Base-by-base conservation (phyloP, 2,329 filamentous ascomycete species). In the Nemania serpens region DNA sequence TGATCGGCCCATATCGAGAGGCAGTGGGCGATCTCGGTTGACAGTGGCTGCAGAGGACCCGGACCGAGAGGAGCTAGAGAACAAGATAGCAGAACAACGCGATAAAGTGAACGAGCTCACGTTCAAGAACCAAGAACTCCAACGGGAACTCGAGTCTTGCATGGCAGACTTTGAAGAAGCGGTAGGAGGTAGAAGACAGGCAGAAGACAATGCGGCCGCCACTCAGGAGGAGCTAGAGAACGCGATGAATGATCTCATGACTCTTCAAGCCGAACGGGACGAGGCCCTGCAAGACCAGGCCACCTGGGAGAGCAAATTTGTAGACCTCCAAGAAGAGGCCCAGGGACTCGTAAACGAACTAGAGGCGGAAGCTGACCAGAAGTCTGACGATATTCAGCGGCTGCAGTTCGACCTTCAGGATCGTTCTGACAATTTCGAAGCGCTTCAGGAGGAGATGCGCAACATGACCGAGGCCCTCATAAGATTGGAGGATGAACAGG, bases 371-470 rank as follows among this genome's bases (percentile, higher is more conserved):
- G 82, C 88, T 4, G 90, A 93, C 56, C 84, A 89, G 70, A 89
- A 89, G 62, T 85, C 85, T 46, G 84, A 87, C 5, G 90, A 94
- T 67, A 86, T 88, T 43, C 83, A 89, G 66, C 85, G 86, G 13
- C 77, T 95, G 25, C 84, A 89, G 59, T 81, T 85, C 13, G 91
- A 95, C 42, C 78, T 97, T 13, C 85, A 86, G 63, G 89, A 91
- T 65, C 86, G 89, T 54, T 88, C 88, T 12, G 93, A 98, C 71
- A 96, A 95, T 73, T 94, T 97, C 75, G 88, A 89, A 66, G 91
- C 91, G n/a, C 79, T 99, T 55, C 94, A 98, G 72, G 88, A 90
- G 61, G 95, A 98, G 80, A 95, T 99, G 88, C 90, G 93, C 65
- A 89, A 89, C 68, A 89, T 97, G 76, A 96, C 91, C 70, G 92